Conservation (phyloP, 306 rosid species). For the Psophocarpus tetragonolobus region DNA sequence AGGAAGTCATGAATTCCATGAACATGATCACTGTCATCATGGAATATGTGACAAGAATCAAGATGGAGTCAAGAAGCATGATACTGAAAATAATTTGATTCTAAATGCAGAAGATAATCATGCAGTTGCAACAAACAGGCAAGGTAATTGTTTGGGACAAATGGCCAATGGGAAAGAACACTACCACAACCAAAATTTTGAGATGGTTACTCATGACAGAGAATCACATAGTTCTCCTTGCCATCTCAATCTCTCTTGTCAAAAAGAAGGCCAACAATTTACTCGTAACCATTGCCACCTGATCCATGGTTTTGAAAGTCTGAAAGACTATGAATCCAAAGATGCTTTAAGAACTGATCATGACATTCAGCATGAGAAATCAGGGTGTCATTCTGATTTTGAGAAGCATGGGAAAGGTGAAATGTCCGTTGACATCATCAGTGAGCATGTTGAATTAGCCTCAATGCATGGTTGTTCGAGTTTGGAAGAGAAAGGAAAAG, state of each 20-base stretch:
- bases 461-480: slow-evolving; percentile 18
- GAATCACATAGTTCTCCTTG: neutral
- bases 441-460: slow-evolving; percentile 28
- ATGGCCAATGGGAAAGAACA: slow-evolving; percentile 34
- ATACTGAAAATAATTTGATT: slow-evolving; percentile 24
- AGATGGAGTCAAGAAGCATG: slow-evolving; percentile 40
- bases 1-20: slow-evolving; percentile 32
- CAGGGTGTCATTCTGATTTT: slow-evolving; percentile 24
- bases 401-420: slow-evolving; percentile 28
- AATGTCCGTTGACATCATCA: slow-evolving; percentile 37
- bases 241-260: slow-evolving; percentile 27
- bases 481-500: slow-evolving; percentile 41
- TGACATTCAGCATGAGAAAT: slow-evolving; percentile 15
- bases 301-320: slow-evolving; percentile 37
- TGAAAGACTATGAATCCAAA: neutral
- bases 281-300: slow-evolving; percentile 36
- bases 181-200: slow-evolving; percentile 25
- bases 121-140: neutral
- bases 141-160: slow-evolving; percentile 35
- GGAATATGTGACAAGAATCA: slow-evolving; percentile 31
- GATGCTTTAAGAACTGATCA: slow-evolving; percentile 17
- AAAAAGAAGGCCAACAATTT: neutral
- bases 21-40: slow-evolving; percentile 47
- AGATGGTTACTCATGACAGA: slow-evolving; percentile 20
- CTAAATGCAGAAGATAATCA: slow-evolving; percentile 16